Percentiles rank a stretch among this genome's conserved stretches.
These are phyloP conservation scores for Ballota nigra DNA, from an alignment of 257 asterid species.

Conservation along the genomic window DNA sequence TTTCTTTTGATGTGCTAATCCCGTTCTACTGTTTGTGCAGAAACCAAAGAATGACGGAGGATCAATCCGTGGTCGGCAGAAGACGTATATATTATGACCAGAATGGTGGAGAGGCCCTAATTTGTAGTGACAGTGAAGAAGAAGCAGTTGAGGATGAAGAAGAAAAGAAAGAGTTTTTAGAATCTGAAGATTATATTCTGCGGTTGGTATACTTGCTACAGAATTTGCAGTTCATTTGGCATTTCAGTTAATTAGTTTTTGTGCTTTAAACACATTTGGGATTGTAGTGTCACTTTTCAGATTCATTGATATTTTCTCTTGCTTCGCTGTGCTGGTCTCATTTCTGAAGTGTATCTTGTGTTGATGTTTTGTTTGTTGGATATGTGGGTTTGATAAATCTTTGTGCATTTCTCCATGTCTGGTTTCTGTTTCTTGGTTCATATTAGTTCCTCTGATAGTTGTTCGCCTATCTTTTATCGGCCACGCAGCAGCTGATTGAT, in stretches of 20 bases:
- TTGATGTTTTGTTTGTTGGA: constrained; percentile 2
- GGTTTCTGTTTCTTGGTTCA: background rate
- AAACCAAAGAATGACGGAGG: constrained; percentile 95
- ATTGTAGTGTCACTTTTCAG: constrained; percentile 13
- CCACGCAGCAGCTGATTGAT: background rate
- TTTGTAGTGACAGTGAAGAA: constrained; percentile 97
- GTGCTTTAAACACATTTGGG: background rate
- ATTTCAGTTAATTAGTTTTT: constrained; percentile 1
- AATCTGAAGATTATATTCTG: constrained; percentile 83
- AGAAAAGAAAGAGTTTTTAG: constrained; percentile 80
- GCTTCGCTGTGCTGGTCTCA: constrained; percentile 5
- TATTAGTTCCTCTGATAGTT: background rate
- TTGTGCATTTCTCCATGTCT: constrained; percentile 7
- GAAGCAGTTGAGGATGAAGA: constrained; percentile 76
- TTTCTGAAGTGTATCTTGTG: background rate
- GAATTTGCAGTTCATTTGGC: constrained; percentile 20
- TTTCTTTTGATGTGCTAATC: constrained; percentile 16
- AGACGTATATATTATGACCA: constrained; percentile 95
- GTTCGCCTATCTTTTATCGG: constrained; percentile 14
- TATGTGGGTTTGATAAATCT: background rate
- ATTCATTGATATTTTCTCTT: constrained; percentile 13
- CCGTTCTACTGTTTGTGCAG: constrained; percentile 36
- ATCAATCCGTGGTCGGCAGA: constrained; percentile 94
- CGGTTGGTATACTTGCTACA: constrained; percentile 57
- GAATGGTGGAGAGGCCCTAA: constrained; percentile 90